A percentile compares a stretch with the other conserved stretches of the same genome.
Evolutionary conservation across 345 rosid genomes (phyloP).

Genomic region (Draba incana): DNA sequence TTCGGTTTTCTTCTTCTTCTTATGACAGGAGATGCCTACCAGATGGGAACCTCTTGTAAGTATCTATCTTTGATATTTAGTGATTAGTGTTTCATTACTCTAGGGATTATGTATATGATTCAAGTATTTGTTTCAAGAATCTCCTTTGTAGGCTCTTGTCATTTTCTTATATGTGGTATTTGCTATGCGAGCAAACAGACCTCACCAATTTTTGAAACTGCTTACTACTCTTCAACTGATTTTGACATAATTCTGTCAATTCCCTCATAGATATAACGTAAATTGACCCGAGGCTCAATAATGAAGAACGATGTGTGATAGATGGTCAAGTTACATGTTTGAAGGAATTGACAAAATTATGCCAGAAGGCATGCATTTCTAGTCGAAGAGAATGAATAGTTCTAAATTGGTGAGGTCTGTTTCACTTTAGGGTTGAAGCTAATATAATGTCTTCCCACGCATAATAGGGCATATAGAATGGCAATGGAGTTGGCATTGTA

Average conservation of each 20-base stretch:
- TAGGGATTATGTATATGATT: slow-evolving; percentile 6
- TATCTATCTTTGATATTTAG: slow-evolving; percentile 22
- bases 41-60: slow-evolving; percentile 94
- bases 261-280: slow-evolving; percentile 11
- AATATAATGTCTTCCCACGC: neutral
- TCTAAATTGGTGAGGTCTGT: slow-evolving; percentile 11
- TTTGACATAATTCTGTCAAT: slow-evolving; percentile 30
- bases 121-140: neutral
- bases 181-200: neutral
- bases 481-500: neutral
- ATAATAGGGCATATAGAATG: neutral
- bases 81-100: slow-evolving; percentile 9
- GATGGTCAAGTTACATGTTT: slow-evolving; percentile 20
- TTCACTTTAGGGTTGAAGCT: slow-evolving; percentile 5
- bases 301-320: neutral
- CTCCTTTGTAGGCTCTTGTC: neutral
- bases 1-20: neutral
- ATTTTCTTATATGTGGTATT: neutral
- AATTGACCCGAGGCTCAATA: slow-evolving; percentile 3
- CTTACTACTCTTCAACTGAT: slow-evolving; percentile 13
- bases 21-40: slow-evolving; percentile 63
- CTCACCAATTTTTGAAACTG: slow-evolving; percentile 1
- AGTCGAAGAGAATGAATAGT: slow-evolving; percentile 16
- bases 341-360: slow-evolving; percentile 27
- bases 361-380: slow-evolving; percentile 17